Percentiles rank a stretch among this genome's conserved stretches.
phyloP scores from a whole-genome alignment of 2,329 filamentous ascomycete species.

The Aspergillus viridinutans region DNA sequence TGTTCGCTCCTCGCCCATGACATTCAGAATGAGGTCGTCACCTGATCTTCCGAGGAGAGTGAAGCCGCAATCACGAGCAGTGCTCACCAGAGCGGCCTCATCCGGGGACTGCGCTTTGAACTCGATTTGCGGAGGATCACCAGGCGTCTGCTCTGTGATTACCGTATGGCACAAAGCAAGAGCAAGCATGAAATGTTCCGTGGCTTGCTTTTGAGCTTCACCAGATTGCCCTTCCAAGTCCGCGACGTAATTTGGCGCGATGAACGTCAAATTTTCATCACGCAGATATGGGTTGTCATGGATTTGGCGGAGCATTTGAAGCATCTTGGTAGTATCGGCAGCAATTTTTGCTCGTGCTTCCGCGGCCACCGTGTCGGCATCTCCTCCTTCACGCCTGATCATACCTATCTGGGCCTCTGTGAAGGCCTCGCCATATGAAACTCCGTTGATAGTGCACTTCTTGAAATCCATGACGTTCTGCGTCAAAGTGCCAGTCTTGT shows the following conservation, averaged over 20 bases:
- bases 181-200: conserved; percentile 88
- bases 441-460: conserved; percentile 94
- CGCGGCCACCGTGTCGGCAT: conserved; percentile 75
- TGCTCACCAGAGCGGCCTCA: conserved; percentile 89
- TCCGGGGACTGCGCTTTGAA: conserved; percentile 98
- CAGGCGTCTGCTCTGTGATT: conserved; percentile 81
- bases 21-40: conserved; percentile 79
- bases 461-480: conserved; percentile 99
- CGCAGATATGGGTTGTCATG: conserved; percentile 88
- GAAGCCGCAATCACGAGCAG: conserved; percentile 91
- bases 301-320: conserved; percentile 67
- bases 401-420: conserved; percentile 96
- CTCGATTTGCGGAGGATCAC: conserved; percentile 83
- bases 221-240: conserved; percentile 78
- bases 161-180: conserved; percentile 96
- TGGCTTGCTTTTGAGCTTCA: conserved; percentile 69
- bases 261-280: conserved; percentile 85
- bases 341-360: conserved; percentile 74
- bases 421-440: conserved; percentile 94
- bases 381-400: conserved; percentile 83
- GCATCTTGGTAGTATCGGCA: conserved; percentile 66
- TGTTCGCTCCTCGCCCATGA: conserved; percentile 77
- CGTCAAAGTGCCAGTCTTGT: conserved; percentile 86
- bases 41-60: conserved; percentile 77
- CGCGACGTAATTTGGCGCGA: conserved; percentile 82